Evolutionary conservation across 106 monocot genomes (phyloP).

Genomic region (Dactylorhiza incarnata): DNA sequence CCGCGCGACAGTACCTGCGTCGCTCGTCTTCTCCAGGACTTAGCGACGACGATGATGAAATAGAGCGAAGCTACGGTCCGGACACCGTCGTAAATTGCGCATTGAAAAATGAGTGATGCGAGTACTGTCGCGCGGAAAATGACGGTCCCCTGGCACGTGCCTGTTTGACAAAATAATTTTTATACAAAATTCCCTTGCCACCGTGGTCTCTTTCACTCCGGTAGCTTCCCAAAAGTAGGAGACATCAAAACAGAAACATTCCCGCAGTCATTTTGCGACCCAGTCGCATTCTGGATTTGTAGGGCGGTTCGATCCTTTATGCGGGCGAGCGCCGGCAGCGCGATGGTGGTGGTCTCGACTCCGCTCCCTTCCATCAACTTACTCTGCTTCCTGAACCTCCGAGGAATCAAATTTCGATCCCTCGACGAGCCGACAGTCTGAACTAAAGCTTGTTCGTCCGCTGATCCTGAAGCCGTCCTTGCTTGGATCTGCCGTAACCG

Average conservation of each 20-base stretch:
- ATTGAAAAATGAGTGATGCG: too few relatives aligned
- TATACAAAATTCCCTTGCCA: too few relatives aligned
- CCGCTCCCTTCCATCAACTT: conserved; percentile 39
- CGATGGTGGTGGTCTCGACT: conserved; percentile 18
- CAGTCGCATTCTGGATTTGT: background rate
- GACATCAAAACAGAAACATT: background rate
- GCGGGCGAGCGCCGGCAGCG: background rate
- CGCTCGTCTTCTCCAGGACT: too few relatives aligned
- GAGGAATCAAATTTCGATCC: background rate
- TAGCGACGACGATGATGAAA: too few relatives aligned
- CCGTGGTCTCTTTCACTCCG: too few relatives aligned
- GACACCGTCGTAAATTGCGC: too few relatives aligned
- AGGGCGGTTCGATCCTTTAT: background rate
- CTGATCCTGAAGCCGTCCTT: conserved; percentile 24
- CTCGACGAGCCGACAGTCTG: background rate
- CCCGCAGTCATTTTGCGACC: background rate
- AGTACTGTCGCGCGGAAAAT: too few relatives aligned
- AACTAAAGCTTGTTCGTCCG: background rate
- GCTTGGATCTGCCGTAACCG: conserved; percentile 37
- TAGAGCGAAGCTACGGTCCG: too few relatives aligned
- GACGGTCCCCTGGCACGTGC: too few relatives aligned
- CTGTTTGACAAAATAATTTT: too few relatives aligned
- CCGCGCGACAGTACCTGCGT: too few relatives aligned
- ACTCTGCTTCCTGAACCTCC: conserved; percentile 20
- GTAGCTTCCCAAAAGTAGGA: background rate